Evolutionary conservation across 2,329 filamentous ascomycete species (phyloP), one percentile per base, ranked within the genome.

Genomic region (Aureobasidium leucospermi): DNA sequence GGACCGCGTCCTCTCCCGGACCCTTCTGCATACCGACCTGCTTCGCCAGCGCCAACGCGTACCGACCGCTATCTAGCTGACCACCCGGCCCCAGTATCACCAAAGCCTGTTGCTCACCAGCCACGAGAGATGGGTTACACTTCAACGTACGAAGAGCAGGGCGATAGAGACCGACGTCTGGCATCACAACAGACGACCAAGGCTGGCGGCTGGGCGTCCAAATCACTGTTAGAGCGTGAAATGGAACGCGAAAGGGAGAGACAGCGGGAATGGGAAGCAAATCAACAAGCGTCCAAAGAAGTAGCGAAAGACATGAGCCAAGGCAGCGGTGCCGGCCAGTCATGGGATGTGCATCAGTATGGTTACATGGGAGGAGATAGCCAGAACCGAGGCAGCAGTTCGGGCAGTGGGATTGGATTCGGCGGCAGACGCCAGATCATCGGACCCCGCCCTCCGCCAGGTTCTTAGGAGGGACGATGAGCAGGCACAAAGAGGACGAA

Each of bases 191-290:
- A 75, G 51, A 79, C 82, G 69, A 86, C 84, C 19, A 85, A 84
- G 69, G 81, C 84, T 1, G 81, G 77, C 31, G 84, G 82, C 0
- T 84, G 81, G 81, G 84, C 84, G 1, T 80, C 80, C 64, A 88
- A 87, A 75, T 88, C 85, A 0, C 78, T 91, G 9, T 80, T 91
- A 1, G 88, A 91, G 73, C 83, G 86, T 31, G 88, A 92, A 73
- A 90, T 91, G 86, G 88, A 92, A 71, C 78, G 87, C 69, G 88
- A 92, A 72, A 79, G 88, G 8, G 83, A 90, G 74, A 79, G 88
- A 13, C 88, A 92, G 74, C 81, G 79, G 59, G 88, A 92, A 70
- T 92, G 89, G 89, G 89, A 94, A 71, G 84, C 88, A 63, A 78
- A 84, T 1, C 89, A 93, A 72, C 78, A 84, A 67, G 83, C 82